Conservation (phyloP, 1,284 basidiomycete genomes). For the Austroboletus novae-zelandiae region DNA sequence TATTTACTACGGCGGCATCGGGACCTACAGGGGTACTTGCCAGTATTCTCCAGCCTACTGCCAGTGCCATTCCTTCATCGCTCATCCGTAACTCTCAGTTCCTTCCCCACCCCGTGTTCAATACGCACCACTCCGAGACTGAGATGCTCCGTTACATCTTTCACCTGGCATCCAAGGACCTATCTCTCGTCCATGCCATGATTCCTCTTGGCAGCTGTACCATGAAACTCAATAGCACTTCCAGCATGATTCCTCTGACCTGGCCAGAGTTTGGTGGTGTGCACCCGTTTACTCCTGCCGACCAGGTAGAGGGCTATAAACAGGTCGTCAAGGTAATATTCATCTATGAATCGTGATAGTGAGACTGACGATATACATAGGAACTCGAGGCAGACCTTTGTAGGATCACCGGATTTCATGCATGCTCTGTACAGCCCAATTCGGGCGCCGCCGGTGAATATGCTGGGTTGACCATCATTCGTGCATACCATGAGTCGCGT, state of each 20-base stretch:
- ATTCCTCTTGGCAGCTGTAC: constrained; percentile 96
- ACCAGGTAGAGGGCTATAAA: constrained; percentile 89
- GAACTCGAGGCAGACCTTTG: constrained; percentile 92
- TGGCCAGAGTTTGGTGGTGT: constrained; percentile 89
- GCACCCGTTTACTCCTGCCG: constrained; percentile 90
- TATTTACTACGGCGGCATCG: constrained; percentile 68
- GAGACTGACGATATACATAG: constrained; percentile 33
- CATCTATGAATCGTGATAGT: neutral
- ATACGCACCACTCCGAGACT: constrained; percentile 94
- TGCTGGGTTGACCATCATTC: constrained; percentile 89
- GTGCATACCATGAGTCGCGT: constrained; percentile 89
- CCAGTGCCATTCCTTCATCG: constrained; percentile 48
- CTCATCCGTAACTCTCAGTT: constrained; percentile 75
- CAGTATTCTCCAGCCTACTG: constrained; percentile 40
- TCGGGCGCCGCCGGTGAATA: constrained; percentile 98
- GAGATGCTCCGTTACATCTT: constrained; percentile 97
- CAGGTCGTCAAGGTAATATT: constrained; percentile 69
- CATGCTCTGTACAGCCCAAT: constrained; percentile 95
- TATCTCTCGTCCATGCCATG: constrained; percentile 95
- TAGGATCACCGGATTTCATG: constrained; percentile 92
- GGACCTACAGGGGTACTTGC: constrained; percentile 41
- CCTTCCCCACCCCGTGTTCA: constrained; percentile 90
- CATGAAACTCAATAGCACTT: constrained; percentile 97
- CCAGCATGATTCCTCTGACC: constrained; percentile 94
- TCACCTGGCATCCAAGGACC: constrained; percentile 91